These are phyloP conservation scores for Coriaria nepalensis DNA, from an alignment of 306 rosid genomes.

Conservation along the genomic window DNA sequence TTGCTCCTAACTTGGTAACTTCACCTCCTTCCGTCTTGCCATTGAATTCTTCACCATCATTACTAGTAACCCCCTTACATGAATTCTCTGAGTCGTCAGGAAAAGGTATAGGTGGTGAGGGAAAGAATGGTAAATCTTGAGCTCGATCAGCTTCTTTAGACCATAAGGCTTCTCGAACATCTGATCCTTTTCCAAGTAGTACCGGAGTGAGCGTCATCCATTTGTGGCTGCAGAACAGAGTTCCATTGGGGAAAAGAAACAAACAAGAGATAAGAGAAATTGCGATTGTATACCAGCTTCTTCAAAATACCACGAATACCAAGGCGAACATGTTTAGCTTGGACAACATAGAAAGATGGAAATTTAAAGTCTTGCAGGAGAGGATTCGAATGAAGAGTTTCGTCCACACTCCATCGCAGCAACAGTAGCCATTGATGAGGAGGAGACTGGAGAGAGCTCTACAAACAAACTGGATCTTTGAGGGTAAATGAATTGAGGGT, in stretches of 20 bases:
- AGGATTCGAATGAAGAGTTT: constrained; percentile 32
- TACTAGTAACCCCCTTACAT: constrained; percentile 62
- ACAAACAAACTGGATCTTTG: too few species aligned
- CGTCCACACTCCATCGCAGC: constrained; percentile 19
- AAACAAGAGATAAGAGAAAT: neutral
- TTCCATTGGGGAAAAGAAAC: constrained; percentile 58
- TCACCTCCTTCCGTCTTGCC: constrained; percentile 59
- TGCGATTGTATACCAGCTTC: constrained; percentile 36
- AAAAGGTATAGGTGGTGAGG: constrained; percentile 30
- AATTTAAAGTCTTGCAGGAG: constrained; percentile 66
- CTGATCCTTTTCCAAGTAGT: constrained; percentile 51
- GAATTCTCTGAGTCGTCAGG: constrained; percentile 51
- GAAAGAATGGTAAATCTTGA: constrained; percentile 21
- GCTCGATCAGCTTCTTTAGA: constrained; percentile 25
- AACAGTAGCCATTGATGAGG: constrained; percentile 47
- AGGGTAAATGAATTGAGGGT: too few species aligned
- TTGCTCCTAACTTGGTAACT: constrained; percentile 73
- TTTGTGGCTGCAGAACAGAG: constrained; percentile 92
- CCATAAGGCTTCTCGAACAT: constrained; percentile 24
- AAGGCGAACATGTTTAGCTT: constrained; percentile 67
- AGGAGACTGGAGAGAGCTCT: constrained; percentile 14
- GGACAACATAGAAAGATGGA: constrained; percentile 79
- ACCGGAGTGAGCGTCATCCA: constrained; percentile 63
- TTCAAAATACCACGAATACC: constrained; percentile 55
- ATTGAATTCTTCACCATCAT: constrained; percentile 46